Evolutionary conservation across 257 asterid genomes (phyloP).

Genomic region (Gentiana macrophylla): DNA sequence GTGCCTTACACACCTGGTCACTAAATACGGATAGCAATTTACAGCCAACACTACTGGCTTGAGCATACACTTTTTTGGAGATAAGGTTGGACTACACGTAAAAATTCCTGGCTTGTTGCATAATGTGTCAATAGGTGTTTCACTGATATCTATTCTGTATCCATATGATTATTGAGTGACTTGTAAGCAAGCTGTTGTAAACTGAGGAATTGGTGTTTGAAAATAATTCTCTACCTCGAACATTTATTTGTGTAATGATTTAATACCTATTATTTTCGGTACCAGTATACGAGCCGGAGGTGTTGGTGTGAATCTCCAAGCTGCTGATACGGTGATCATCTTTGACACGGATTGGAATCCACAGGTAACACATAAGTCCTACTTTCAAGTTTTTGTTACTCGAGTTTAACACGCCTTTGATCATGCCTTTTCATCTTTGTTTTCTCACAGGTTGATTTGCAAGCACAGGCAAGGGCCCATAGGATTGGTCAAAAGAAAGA

Average conservation of each 20-base stretch:
- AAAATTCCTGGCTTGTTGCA: no score
- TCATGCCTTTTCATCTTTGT: background rate
- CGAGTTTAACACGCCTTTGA: constrained; percentile 2
- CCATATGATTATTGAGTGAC: background rate
- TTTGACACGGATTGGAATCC: constrained; percentile 99
- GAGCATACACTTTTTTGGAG: no score
- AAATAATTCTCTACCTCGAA: no score
- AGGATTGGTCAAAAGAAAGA: constrained; percentile 99
- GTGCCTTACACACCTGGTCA: no score
- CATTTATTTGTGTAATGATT: constrained; percentile 9
- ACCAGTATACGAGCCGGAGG: constrained; percentile 99
- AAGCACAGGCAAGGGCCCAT: constrained; percentile 99
- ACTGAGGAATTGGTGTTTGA: no score
- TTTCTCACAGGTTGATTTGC: constrained; percentile 88
- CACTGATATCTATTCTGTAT: background rate
- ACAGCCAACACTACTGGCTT: no score
- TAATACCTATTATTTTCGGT: constrained; percentile 12
- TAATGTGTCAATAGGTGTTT: no score
- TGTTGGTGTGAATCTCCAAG: constrained; percentile 99
- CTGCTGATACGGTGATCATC: constrained; percentile 98
- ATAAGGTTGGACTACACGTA: no score
- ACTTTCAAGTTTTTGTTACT: constrained; percentile 4
- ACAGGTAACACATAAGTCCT: constrained; percentile 45
- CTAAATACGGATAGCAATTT: no score
- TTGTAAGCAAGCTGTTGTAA: no score